Conservation (phyloP, 805 yeast species). For the Hyphopichia homilentoma region DNA sequence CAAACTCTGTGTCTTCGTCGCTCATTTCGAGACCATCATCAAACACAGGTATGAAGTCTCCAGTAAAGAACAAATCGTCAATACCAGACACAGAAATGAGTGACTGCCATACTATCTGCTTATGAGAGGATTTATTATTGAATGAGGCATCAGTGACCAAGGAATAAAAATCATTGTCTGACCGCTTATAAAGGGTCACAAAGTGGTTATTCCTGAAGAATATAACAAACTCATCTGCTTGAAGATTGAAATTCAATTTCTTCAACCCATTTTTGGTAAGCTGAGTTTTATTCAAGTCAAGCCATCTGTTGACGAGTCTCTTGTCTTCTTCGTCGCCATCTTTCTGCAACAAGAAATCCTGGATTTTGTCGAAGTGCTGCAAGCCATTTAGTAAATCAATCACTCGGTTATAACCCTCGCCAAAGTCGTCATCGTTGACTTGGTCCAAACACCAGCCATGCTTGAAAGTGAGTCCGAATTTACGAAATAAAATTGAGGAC, state of each 20-base stretch:
- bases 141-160: slow-evolving; percentile 77
- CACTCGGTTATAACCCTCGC: slow-evolving; percentile 5
- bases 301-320: slow-evolving; percentile 24
- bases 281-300: slow-evolving; percentile 68
- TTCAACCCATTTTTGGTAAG: slow-evolving; percentile 65
- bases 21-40: slow-evolving; percentile 14
- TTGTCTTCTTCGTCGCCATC: slow-evolving; percentile 10
- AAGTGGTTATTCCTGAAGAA: slow-evolving; percentile 91
- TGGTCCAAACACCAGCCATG: slow-evolving; percentile 83
- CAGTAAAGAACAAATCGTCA: slow-evolving; percentile 67
- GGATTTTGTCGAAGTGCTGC: slow-evolving; percentile 51
- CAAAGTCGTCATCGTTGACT: slow-evolving; percentile 14
- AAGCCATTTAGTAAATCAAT: slow-evolving; percentile 16
- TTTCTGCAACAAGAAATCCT: slow-evolving; percentile 44
- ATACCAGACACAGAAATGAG: slow-evolving; percentile 63
- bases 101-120: slow-evolving; percentile 75
- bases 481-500: slow-evolving; percentile 54
- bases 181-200: slow-evolving; percentile 58
- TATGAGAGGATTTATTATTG: slow-evolving; percentile 27
- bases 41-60: slow-evolving; percentile 52
- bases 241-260: slow-evolving; percentile 41
- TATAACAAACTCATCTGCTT: slow-evolving; percentile 56
- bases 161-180: slow-evolving; percentile 48
- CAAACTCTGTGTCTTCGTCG: slow-evolving; percentile 28
- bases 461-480: slow-evolving; percentile 56